Evolutionary conservation across 306 rosid species (phyloP), one percentile per base, ranked within the genome.

Genomic region (Cajanus cajan): DNA sequence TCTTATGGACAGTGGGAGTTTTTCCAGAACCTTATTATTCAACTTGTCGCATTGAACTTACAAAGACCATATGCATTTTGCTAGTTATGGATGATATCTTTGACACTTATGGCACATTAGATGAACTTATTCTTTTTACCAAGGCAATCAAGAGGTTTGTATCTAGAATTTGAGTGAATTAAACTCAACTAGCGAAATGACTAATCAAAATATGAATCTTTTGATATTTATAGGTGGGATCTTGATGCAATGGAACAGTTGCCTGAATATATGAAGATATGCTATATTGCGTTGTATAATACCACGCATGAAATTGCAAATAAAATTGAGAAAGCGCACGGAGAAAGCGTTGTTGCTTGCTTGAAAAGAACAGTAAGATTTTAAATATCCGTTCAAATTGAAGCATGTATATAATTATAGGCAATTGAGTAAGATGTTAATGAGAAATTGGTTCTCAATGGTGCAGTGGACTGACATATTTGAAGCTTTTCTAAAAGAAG

Each of bases 381-480:
- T 4, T 34, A 6, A 50, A 31, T 80, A n/a, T 34, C 14, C 0
- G 31, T 16, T 0, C 6, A 40, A 66, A 11, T 12, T 22, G 14
- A 64, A 45, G 8, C 8, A 71, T 2, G 44, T 13, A 39, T 50
- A n/a, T 52, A 41, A 70, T 4, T 44, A 47, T 58, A 54, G 0
- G 2, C 6, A 58, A 43, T n/a, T n/a, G 52, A n/a, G 8, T 45
- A 31, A 28, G 18, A 58, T 8, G 57, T 44, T 82, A 55, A 80
- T 28, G 69, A 54, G 8, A 64, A 2, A 33, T 2, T 18, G 16
- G 10, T 71, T 51, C 15, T 78, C 34, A n/a, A 44, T 76, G 75
- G 64, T 81, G 67, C 77, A 86, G 90, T 86, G 90, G 87, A 80
- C 83, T 6, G 86, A 86, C 67, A 70, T 86, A 68, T 84, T 86